Evolutionary conservation across 2,329 filamentous ascomycete genomes (phyloP), one percentile per base, ranked within the genome.

Genomic region (Clonostachys byssicola): DNA sequence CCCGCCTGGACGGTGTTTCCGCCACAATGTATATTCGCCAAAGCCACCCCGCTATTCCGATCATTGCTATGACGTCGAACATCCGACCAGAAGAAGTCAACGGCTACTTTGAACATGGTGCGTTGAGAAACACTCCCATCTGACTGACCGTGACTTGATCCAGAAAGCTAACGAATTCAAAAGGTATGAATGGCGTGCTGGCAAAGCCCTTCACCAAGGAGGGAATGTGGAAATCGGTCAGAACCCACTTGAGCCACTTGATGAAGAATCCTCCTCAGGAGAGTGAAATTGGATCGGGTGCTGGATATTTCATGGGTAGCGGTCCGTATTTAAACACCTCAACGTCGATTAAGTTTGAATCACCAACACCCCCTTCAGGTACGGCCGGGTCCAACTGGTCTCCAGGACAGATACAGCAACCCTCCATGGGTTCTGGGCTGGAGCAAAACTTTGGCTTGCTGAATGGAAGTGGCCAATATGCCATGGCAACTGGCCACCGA

Each of bases 31-130:
- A 96, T 52, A 96, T 99, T 54, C 84, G 92, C 46, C 89, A 96
- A 60, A 89, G 92, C 52, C 85, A 91, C 53, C 81, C 83, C 36
- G 81, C 85, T 6, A 85, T 88, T 17, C 94, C 94, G 1, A 95
- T 99, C 58, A 89, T 99, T 49, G 94, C 94, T 42, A 97, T 99
- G 94, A 99, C 94, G 4, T 96, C 92, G 5, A 99, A 97, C 62
- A 97, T 99, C 54, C 83, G 94, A 54, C 92, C 90, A 51, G 92
- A 96, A 59, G 94, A 99, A 63, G 95, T 97, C 51, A 89, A 92
- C 46, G 92, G 95, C 71, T 99, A 99, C 64, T 97, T 96, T 71
- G 86, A 92, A 59, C 92, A 95, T 70, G 94, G 92, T 94, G 78
- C 74, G 86, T 66, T 17, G 20, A 2, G 3, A 30, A 30, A 30